phyloP scores from a whole-genome alignment of 2,329 filamentous ascomycete genomes.

The Elsinoe australis region DNA sequence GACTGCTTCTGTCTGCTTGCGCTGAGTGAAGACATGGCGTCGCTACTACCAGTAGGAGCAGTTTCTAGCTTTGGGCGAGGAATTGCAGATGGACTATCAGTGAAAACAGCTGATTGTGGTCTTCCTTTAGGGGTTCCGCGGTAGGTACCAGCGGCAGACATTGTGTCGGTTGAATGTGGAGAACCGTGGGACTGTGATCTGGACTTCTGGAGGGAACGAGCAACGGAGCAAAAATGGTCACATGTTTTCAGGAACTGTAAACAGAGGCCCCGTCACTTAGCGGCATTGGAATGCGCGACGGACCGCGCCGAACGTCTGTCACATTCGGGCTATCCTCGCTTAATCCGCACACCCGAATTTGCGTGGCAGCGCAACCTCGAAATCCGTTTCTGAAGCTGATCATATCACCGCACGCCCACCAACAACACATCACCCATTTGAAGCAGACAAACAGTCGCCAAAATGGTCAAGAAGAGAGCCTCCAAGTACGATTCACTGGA shows the following conservation, averaged over 20 bases:
- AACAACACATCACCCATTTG: slow-evolving; percentile 4
- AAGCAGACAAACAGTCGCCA: slow-evolving; percentile 38
- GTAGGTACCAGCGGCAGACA: slow-evolving; percentile 58
- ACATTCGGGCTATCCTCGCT: too few relatives aligned
- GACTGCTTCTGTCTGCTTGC: slow-evolving; percentile 92
- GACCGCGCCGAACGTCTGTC: too few relatives aligned
- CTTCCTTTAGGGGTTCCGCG: slow-evolving; percentile 63
- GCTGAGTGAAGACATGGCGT: slow-evolving; percentile 66
- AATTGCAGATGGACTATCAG: slow-evolving; percentile 61
- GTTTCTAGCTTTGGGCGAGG: slow-evolving; percentile 59
- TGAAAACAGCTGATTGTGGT: slow-evolving; percentile 50
- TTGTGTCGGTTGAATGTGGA: slow-evolving; percentile 31
- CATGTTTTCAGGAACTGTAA: slow-evolving; percentile 12
- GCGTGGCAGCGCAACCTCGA: not conserved
- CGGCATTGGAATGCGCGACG: too few relatives aligned
- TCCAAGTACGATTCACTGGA: slow-evolving; percentile 56
- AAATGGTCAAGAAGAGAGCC: slow-evolving; percentile 69
- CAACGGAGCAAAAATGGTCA: slow-evolving; percentile 3
- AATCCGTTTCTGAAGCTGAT: not conserved
- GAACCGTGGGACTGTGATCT: slow-evolving; percentile 6
- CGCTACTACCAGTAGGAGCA: slow-evolving; percentile 33
- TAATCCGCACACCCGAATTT: too few relatives aligned
- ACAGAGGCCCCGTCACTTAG: slow-evolving; percentile 14
- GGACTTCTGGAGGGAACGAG: slow-evolving; percentile 6
- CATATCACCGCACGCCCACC: not conserved